Percentiles rank a stretch among this genome's conserved stretches.
Conservation (phyloP, 2,329 filamentous ascomycete species). For the Aspergillus jensenii region DNA sequence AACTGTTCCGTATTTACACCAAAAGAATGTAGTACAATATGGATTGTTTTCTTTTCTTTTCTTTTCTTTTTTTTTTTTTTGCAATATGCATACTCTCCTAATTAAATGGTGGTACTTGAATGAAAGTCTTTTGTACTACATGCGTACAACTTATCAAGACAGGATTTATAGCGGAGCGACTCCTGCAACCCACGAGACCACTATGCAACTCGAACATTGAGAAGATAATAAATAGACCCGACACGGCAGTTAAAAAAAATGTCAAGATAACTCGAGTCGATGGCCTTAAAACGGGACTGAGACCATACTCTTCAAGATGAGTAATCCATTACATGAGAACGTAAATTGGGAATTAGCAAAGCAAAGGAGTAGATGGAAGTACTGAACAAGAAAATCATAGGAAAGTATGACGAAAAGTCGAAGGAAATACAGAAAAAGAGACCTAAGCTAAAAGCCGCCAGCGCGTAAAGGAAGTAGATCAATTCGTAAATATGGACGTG, state of each 20-base stretch:
- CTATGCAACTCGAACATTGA: neutral
- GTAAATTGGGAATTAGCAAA: neutral
- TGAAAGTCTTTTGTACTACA: no score
- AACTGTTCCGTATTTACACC: neutral
- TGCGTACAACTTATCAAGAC: neutral
- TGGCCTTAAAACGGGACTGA: neutral
- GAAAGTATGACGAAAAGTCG: neutral
- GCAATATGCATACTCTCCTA: neutral
- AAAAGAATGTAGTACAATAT: neutral
- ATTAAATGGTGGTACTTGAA: no score
- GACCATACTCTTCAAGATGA: neutral
- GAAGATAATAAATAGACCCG: neutral
- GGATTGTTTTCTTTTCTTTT: neutral
- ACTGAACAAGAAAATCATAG: neutral
- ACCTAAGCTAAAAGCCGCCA: neutral
- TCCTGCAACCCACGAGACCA: neutral
- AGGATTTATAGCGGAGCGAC: neutral
- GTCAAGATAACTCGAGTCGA: neutral
- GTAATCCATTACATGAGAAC: neutral
- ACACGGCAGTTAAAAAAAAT: neutral
- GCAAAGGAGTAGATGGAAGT: neutral
- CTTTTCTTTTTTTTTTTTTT: no score
- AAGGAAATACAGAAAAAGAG: neutral
- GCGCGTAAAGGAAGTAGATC: slow-evolving; percentile 11
- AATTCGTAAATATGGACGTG: neutral